Evolutionary conservation across 2,329 filamentous ascomycete genomes (phyloP).

Genomic region (Monosporascus cannonballus): DNA sequence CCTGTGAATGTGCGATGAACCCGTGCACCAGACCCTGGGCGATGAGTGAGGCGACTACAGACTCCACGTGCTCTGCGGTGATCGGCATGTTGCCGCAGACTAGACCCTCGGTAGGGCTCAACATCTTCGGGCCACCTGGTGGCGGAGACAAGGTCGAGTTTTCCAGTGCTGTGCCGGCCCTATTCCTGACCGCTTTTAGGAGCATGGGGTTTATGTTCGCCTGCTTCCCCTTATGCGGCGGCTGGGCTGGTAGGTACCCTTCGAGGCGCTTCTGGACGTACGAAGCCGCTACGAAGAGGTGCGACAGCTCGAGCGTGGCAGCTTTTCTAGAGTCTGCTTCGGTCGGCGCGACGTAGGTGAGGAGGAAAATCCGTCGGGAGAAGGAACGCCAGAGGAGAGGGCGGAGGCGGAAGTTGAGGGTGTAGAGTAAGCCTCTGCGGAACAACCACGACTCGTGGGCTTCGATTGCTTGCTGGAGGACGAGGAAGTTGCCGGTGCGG

Average conservation of each 20-base stretch:
- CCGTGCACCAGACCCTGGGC: constrained; percentile 77
- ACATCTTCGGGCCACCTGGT: constrained; percentile 38
- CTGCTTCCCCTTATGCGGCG: constrained; percentile 26
- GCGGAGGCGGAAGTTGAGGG: constrained; percentile 70
- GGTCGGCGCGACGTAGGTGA: constrained; percentile 66
- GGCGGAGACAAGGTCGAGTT: constrained; percentile 41
- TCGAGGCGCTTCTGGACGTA: constrained; percentile 61
- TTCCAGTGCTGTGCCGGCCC: constrained; percentile 22
- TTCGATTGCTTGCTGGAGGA: constrained; percentile 65
- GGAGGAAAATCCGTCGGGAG: constrained; percentile 68
- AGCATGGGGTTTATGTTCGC: constrained; percentile 45
- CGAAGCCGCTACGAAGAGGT: constrained; percentile 58
- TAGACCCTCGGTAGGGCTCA: constrained; percentile 52
- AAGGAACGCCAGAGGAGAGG: constrained; percentile 81
- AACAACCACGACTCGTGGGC: constrained; percentile 67
- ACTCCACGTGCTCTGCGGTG: constrained; percentile 64
- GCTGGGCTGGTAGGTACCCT: constrained; percentile 42
- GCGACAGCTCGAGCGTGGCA: constrained; percentile 66
- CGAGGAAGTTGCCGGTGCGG: constrained; percentile 64
- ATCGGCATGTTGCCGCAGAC: constrained; percentile 58
- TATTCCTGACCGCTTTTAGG: constrained; percentile 46
- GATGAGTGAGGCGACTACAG: constrained; percentile 68
- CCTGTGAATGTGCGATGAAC: constrained; percentile 72
- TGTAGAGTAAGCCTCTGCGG: constrained; percentile 66
- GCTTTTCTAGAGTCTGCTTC: constrained; percentile 53